A percentile compares a stretch with the other conserved stretches of the same genome.
These are phyloP conservation scores for Pseudogymnoascus sp. DNA, from an alignment of 2,329 filamentous ascomycete genomes.

Conservation along the genomic window DNA sequence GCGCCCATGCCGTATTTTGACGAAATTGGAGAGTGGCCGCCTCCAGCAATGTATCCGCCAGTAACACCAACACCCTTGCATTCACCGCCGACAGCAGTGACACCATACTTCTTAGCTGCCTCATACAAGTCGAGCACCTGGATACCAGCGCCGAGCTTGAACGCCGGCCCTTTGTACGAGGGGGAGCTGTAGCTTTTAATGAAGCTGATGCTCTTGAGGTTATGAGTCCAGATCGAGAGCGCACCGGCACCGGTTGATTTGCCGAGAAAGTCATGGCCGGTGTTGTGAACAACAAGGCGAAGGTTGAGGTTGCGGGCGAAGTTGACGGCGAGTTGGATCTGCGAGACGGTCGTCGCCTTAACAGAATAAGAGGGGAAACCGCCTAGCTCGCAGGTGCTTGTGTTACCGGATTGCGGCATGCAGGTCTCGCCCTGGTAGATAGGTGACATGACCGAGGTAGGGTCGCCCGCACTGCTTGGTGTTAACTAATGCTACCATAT, in stretches of 20 bases:
- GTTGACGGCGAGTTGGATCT: slow-evolving; percentile 36
- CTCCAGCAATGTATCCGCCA: slow-evolving; percentile 49
- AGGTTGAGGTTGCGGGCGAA: slow-evolving; percentile 34
- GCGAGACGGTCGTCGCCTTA: slow-evolving; percentile 30
- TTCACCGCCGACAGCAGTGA: slow-evolving; percentile 42
- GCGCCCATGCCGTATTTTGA: slow-evolving; percentile 48
- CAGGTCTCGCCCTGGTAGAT: slow-evolving; percentile 35
- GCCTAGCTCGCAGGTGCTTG: not conserved
- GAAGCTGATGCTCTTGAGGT: slow-evolving; percentile 35
- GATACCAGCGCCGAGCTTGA: slow-evolving; percentile 35
- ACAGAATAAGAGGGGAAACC: slow-evolving; percentile 22
- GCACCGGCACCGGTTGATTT: slow-evolving; percentile 38
- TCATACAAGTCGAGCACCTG: slow-evolving; percentile 35
- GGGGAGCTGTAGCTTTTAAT: slow-evolving; percentile 27
- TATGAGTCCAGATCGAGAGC: slow-evolving; percentile 41
- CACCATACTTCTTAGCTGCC: slow-evolving; percentile 34
- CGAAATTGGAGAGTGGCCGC: slow-evolving; percentile 48
- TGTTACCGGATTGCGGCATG: slow-evolving; percentile 23
- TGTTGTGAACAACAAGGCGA: slow-evolving; percentile 33
- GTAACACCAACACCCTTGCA: slow-evolving; percentile 36
- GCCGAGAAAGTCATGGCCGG: slow-evolving; percentile 38
- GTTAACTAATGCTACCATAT: slow-evolving; percentile 23
- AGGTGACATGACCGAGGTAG: slow-evolving; percentile 39
- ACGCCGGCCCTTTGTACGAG: slow-evolving; percentile 29
- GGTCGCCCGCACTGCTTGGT: slow-evolving; percentile 27